A percentile compares a stretch with the other conserved stretches of the same genome.
Conservation (phyloP, 208 protist species). For the Leishmania tarentolae region DNA sequence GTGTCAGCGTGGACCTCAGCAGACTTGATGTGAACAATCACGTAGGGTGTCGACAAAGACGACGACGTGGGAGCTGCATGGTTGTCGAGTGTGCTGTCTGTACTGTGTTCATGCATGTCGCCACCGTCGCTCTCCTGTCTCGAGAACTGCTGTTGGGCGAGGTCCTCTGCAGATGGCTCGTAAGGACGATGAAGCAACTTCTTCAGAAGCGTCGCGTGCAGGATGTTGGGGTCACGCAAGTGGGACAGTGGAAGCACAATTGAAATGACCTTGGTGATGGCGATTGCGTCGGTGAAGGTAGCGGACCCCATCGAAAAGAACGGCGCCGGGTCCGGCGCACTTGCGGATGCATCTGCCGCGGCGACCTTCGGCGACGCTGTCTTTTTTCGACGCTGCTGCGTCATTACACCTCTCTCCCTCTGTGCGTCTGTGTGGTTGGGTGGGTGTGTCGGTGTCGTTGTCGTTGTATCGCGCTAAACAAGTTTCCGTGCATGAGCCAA, state of each 20-base stretch:
- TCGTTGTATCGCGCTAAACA: neutral
- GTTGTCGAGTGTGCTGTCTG: neutral
- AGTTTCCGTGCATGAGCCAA: neutral
- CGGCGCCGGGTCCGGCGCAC: constrained; percentile 18
- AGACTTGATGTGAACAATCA: constrained; percentile 42
- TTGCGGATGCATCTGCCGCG: neutral
- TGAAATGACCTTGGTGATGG: constrained; percentile 31
- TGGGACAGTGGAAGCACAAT: constrained; percentile 51
- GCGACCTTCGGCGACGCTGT: neutral
- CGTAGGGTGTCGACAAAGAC: constrained; percentile 1
- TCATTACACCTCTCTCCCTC: neutral
- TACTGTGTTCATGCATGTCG: neutral
- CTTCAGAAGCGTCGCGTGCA: constrained; percentile 53
- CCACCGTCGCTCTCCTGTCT: neutral
- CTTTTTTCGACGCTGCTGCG: neutral
- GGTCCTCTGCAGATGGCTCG: constrained; percentile 30
- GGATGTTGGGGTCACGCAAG: constrained; percentile 32
- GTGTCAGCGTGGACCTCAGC: constrained; percentile 52
- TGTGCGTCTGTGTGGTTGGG: neutral
- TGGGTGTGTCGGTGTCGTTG: constrained; percentile 1
- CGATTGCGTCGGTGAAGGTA: constrained; percentile 34
- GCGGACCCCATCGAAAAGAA: constrained; percentile 52
- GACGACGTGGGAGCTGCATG: neutral
- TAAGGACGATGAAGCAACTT: constrained; percentile 50
- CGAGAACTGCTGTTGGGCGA: constrained; percentile 15